Evolutionary conservation across 1,284 basidiomycete species (phyloP).

Genomic region (Bondarzewia mesenterica): DNA sequence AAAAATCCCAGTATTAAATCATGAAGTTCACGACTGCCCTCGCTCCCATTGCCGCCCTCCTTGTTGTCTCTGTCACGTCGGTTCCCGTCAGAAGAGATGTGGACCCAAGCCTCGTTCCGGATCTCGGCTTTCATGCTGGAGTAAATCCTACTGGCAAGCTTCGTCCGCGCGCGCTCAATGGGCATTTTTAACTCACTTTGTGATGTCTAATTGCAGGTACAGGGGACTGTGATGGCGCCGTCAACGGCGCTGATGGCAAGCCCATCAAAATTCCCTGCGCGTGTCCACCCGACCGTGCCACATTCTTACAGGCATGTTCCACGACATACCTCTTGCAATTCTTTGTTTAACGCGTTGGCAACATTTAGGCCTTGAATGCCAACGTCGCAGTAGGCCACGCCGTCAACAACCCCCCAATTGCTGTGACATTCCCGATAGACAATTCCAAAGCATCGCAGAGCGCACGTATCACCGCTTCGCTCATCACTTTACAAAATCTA

Average conservation of each 20-base stretch:
- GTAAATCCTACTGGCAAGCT: constrained; percentile 40
- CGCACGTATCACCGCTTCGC: constrained; percentile 35
- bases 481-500: constrained; percentile 21
- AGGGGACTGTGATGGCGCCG: constrained; percentile 25
- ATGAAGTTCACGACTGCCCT: constrained; percentile 28
- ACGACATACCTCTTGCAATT: constrained; percentile 23
- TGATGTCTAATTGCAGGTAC: constrained; percentile 2
- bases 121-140: constrained; percentile 41
- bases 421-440: constrained; percentile 52
- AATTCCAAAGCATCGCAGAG: constrained; percentile 41
- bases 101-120: constrained; percentile 40
- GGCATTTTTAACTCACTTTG: too few species aligned
- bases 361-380: constrained; percentile 42
- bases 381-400: constrained; percentile 54
- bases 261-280: constrained; percentile 51
- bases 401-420: constrained; percentile 49
- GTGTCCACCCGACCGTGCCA: constrained; percentile 35
- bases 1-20: background rate
- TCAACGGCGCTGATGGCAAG: constrained; percentile 40
- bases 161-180: background rate
- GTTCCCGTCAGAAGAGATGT: constrained; percentile 31
- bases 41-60: constrained; percentile 20
- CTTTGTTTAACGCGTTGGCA: too few species aligned
- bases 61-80: background rate
- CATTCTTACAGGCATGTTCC: constrained; percentile 21